Conservation (phyloP, 345 rosid species). For the Euclidium syriacum region DNA sequence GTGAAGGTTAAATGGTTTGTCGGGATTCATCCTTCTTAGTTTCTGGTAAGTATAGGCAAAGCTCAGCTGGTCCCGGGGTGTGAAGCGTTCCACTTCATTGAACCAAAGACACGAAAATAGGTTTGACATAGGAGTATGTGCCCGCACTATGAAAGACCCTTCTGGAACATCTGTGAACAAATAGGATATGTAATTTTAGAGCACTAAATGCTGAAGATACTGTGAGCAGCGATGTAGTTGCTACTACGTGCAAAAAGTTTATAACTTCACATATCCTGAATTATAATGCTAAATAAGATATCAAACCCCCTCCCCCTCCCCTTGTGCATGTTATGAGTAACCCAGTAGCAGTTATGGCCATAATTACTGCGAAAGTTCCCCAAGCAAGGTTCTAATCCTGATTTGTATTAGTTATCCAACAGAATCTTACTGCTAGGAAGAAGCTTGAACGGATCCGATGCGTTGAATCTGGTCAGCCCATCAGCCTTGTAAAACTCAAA, state of each 20-base stretch:
- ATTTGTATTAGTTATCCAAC: neutral
- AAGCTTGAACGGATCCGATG: conserved; percentile 77
- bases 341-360: neutral
- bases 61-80: conserved; percentile 97
- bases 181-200: neutral
- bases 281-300: neutral
- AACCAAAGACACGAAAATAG: conserved; percentile 98
- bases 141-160: conserved; percentile 90
- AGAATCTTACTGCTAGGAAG: conserved; percentile 84
- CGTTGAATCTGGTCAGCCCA: conserved; percentile 72
- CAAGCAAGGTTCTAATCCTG: neutral
- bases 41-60: conserved; percentile 85
- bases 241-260: neutral
- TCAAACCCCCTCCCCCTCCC: neutral
- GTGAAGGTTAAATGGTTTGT: conserved; percentile 71
- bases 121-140: conserved; percentile 97
- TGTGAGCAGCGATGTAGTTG: neutral
- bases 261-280: neutral
- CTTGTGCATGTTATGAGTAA: neutral
- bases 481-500: conserved; percentile 79
- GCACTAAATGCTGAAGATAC: neutral
- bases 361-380: neutral
- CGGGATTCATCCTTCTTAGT: conserved; percentile 72
- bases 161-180: conserved; percentile 84
- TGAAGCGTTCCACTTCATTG: conserved; percentile 94